Evolutionary conservation across 208 protist species (phyloP).

Genomic region (Leishmania martiniquensis): DNA sequence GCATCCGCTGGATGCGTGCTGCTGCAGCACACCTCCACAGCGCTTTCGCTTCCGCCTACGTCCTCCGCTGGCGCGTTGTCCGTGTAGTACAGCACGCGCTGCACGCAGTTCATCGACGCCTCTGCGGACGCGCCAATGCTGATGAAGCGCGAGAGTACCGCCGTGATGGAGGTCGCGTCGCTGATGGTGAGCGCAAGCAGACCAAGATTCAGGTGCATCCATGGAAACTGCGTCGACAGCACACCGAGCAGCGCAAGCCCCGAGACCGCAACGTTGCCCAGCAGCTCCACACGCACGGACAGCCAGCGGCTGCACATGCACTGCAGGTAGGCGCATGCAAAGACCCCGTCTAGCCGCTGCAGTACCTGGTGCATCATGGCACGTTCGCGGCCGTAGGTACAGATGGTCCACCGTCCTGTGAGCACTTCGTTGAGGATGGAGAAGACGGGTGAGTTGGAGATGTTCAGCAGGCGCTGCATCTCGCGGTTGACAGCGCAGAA

Average conservation of each 20-base stretch:
- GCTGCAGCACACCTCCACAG: too few species aligned
- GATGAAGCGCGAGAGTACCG: constrained; percentile 52
- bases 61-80: constrained; percentile 58
- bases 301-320: constrained; percentile 82
- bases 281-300: constrained; percentile 80
- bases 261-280: constrained; percentile 74
- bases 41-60: background rate
- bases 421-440: constrained; percentile 83
- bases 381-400: constrained; percentile 72
- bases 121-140: constrained; percentile 46
- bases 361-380: constrained; percentile 41
- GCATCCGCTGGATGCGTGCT: too few species aligned
- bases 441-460: constrained; percentile 86
- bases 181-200: constrained; percentile 65
- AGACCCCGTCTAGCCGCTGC: constrained; percentile 49
- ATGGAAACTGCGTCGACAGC: constrained; percentile 29
- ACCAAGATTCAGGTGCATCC: constrained; percentile 37
- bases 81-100: constrained; percentile 75
- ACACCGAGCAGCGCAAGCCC: constrained; percentile 48
- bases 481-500: constrained; percentile 78
- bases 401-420: constrained; percentile 60
- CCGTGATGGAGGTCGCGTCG: constrained; percentile 65
- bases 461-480: constrained; percentile 81
- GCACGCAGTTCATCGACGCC: constrained; percentile 79
- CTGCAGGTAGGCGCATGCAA: constrained; percentile 41